A percentile compares a stretch with the other conserved stretches of the same genome.
These are phyloP conservation scores for Ogataea polymorpha DNA, from an alignment of 805 yeast species.

Conservation along the genomic window DNA sequence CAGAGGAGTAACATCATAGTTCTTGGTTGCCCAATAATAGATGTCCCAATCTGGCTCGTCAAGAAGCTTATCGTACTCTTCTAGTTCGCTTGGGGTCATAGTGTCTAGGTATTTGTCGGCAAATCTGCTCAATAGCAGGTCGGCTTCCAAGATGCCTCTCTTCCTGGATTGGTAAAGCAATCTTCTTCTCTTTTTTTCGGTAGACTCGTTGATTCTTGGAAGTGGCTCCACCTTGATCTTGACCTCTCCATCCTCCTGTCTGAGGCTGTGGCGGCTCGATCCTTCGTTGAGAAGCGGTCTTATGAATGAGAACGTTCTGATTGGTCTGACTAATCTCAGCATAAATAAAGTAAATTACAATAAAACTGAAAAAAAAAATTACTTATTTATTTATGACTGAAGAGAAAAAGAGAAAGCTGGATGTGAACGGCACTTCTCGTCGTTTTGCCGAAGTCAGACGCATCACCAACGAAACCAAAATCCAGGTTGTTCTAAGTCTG, in stretches of 20 bases:
- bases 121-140: constrained; percentile 77
- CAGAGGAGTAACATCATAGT: constrained; percentile 75
- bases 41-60: constrained; percentile 99
- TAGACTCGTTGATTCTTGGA: constrained; percentile 67
- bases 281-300: constrained; percentile 16
- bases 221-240: constrained; percentile 75
- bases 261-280: constrained; percentile 18
- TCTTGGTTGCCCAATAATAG: constrained; percentile 94
- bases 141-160: constrained; percentile 93
- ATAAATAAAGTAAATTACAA: background rate
- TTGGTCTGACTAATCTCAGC: constrained; percentile 7
- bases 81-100: constrained; percentile 63
- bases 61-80: constrained; percentile 79
- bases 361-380: background rate
- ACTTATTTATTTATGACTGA: constrained; percentile 8
- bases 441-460: constrained; percentile 53
- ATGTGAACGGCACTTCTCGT: constrained; percentile 10
- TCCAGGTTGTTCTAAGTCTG: constrained; percentile 77
- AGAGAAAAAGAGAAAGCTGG: constrained; percentile 20
- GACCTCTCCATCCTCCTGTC: constrained; percentile 39
- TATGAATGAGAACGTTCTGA: constrained; percentile 9
- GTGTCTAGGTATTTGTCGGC: constrained; percentile 68
- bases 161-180: constrained; percentile 88
- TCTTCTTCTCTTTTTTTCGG: constrained; percentile 79
- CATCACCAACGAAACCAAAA: constrained; percentile 89